Base-by-base conservation (phyloP, 1,284 basidiomycete genomes). In the Boletus sp. region DNA sequence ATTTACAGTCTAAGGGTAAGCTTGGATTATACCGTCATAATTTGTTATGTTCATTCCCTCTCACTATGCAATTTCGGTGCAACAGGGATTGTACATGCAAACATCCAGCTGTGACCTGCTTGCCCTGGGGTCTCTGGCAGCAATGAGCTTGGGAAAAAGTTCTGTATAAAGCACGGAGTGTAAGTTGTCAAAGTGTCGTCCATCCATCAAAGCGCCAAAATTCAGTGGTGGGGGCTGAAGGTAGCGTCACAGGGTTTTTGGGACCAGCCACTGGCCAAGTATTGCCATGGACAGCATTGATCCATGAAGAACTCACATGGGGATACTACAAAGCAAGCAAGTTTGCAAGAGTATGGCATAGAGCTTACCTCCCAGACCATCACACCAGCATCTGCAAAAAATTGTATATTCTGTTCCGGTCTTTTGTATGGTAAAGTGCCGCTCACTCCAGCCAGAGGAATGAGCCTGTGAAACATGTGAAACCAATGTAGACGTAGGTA, bases 401-500 rank as follows among this genome's bases (percentile, higher is more conserved):
- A 25, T 44, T 23, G 23, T 6, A 43, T 43, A 21, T 10, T n/a
- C 21, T 21, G 23, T 30, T 19, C 9, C 19, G 28, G 17, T 9
- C 46, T 28, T 52, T 52, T 21, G 19, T n/a, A n/a, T 6, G 33
- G n/a, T 47, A 37, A 35, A 11, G 35, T 11, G 33, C 21, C 1
- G 23, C 62, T 56, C 31, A 64, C 63, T 9, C 62, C 62, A 64
- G 8, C 54, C 62, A 23, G 27, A 27, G 14, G 57, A 53, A 33
- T 44, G 28, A 13, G 58, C 63, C 6, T 61, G 10, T 8, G 63
- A 38, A 4, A 61, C 51, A 47, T 63, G 65, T 13, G 43, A 47
- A 31, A 54, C 54, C 19, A 64, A 58, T 6, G 38, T 56, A 17
- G 30, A 31, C 1, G 54, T 19, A 17, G 37, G 19, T 21, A 65